A percentile compares a stretch with the other conserved stretches of the same genome.
These are phyloP conservation scores for Mrakia frigida DNA, from an alignment of 768 basidiomycete genomes.

Conservation along the genomic window DNA sequence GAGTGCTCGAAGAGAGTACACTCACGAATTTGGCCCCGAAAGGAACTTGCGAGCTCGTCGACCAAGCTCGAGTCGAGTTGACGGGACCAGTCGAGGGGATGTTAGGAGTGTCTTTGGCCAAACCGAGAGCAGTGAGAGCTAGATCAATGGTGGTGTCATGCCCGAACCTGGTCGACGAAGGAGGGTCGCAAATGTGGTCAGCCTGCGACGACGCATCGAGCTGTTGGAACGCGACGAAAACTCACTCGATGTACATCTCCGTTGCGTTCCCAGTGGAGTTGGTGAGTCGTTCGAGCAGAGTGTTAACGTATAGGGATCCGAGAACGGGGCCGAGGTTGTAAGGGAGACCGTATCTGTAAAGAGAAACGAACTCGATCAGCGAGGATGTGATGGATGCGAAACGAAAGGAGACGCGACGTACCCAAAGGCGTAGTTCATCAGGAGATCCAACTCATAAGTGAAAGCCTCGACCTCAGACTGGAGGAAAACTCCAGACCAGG, in stretches of 20 bases:
- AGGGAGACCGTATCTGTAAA: constrained; percentile 41
- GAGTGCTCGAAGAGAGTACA: background rate
- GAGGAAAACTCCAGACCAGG: constrained; percentile 49
- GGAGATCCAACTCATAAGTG: constrained; percentile 47
- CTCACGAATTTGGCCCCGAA: constrained; percentile 50
- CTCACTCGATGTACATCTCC: constrained; percentile 44
- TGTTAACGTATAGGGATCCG: constrained; percentile 47
- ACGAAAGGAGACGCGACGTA: too few relatives aligned
- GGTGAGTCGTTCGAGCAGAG: constrained; percentile 48
- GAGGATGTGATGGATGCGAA: too few relatives aligned
- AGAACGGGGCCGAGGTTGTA: constrained; percentile 45
- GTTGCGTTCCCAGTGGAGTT: constrained; percentile 44
- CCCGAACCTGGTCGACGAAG: constrained; percentile 40
- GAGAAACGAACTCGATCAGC: too few relatives aligned
- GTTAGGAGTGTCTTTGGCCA: constrained; percentile 46
- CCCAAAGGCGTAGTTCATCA: constrained; percentile 44
- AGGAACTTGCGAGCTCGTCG: constrained; percentile 48
- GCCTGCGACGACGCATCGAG: too few relatives aligned
- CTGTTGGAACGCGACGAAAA: too few relatives aligned
- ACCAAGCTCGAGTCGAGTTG: constrained; percentile 43
- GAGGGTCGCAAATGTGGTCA: too few relatives aligned
- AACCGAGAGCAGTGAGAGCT: constrained; percentile 46
- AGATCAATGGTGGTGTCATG: constrained; percentile 49
- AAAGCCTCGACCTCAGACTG: constrained; percentile 44
- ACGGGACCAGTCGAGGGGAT: constrained; percentile 42